Evolutionary conservation across 1,139 yeast genomes (phyloP).

Genomic region (Kluyveromyces marxianus): DNA sequence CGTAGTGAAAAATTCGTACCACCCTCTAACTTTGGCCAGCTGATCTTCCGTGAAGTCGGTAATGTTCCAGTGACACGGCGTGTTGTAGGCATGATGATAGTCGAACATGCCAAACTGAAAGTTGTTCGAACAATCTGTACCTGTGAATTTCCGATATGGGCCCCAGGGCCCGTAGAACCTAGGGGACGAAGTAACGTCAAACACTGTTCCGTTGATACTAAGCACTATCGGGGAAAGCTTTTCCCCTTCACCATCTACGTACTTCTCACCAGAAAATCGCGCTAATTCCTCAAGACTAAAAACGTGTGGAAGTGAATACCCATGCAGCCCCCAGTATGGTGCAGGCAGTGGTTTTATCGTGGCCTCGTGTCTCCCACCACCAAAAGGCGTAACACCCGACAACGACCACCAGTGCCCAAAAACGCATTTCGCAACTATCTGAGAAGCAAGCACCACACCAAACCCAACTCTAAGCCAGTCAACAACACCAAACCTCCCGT

Average conservation of each 20-base stretch:
- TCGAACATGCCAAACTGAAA: slow-evolving; percentile 18
- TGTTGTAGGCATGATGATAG: slow-evolving; percentile 8
- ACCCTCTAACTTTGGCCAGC: slow-evolving; percentile 13
- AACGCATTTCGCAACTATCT: slow-evolving; percentile 7
- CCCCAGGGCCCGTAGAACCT: slow-evolving; percentile 21
- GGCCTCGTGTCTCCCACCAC: not conserved
- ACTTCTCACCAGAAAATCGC: slow-evolving; percentile 9
- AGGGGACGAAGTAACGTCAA: slow-evolving; percentile 20
- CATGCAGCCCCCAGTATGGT: slow-evolving; percentile 12
- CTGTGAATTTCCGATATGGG: slow-evolving; percentile 18
- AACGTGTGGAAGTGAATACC: slow-evolving; percentile 10
- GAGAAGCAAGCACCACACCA: slow-evolving; percentile 13
- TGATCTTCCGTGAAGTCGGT: slow-evolving; percentile 9
- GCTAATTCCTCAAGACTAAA: slow-evolving; percentile 14
- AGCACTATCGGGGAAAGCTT: slow-evolving; percentile 10
- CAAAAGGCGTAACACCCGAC: not conserved
- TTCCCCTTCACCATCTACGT: slow-evolving; percentile 4
- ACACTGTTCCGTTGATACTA: slow-evolving; percentile 18
- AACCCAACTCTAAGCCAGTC: slow-evolving; percentile 15
- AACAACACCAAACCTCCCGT: slow-evolving; percentile 10
- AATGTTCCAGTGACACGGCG: slow-evolving; percentile 12
- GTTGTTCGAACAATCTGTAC: slow-evolving; percentile 19
- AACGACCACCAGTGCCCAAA: slow-evolving; percentile 11
- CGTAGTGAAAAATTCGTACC: slow-evolving; percentile 15
- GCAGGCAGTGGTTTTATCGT: slow-evolving; percentile 2